phyloP scores from a whole-genome alignment of 2,329 filamentous ascomycete genomes.

The Cadophora gregata region DNA sequence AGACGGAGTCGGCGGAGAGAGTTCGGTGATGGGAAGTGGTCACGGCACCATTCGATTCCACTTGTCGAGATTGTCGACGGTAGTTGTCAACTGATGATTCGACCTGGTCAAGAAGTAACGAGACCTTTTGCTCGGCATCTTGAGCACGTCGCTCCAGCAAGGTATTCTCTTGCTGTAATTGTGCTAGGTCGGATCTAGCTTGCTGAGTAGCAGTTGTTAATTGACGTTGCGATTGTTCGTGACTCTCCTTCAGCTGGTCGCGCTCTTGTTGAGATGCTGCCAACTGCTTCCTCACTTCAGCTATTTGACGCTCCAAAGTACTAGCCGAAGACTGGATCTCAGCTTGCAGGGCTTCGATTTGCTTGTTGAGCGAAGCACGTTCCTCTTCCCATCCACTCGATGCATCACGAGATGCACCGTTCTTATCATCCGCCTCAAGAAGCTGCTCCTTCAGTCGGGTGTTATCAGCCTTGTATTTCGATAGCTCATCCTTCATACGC shows the following conservation, averaged over 20 bases:
- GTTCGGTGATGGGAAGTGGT: constrained; percentile 46
- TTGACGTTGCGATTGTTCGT: constrained; percentile 60
- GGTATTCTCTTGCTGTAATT: constrained; percentile 81
- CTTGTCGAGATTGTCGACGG: constrained; percentile 73
- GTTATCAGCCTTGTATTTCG: constrained; percentile 89
- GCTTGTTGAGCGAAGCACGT: constrained; percentile 67
- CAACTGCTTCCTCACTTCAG: constrained; percentile 72
- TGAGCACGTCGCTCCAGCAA: constrained; percentile 82
- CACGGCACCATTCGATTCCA: constrained; percentile 55
- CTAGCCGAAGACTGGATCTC: constrained; percentile 70
- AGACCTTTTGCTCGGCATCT: constrained; percentile 93
- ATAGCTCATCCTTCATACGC: constrained; percentile 97
- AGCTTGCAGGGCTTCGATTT: constrained; percentile 72
- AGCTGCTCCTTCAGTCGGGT: constrained; percentile 81
- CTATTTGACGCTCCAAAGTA: constrained; percentile 75
- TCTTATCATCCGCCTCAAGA: constrained; percentile 65
- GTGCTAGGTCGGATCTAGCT: constrained; percentile 73
- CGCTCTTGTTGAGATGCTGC: constrained; percentile 69
- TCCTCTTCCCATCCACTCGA: constrained; percentile 77
- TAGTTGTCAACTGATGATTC: constrained; percentile 94
- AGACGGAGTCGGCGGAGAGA: constrained; percentile 61
- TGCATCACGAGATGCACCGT: constrained; percentile 50
- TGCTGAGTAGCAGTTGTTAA: constrained; percentile 61
- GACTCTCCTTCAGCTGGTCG: constrained; percentile 64
- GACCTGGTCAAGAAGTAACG: constrained; percentile 90